Conservation (phyloP, 208 protist species). For the Blechomonas ayalai region DNA sequence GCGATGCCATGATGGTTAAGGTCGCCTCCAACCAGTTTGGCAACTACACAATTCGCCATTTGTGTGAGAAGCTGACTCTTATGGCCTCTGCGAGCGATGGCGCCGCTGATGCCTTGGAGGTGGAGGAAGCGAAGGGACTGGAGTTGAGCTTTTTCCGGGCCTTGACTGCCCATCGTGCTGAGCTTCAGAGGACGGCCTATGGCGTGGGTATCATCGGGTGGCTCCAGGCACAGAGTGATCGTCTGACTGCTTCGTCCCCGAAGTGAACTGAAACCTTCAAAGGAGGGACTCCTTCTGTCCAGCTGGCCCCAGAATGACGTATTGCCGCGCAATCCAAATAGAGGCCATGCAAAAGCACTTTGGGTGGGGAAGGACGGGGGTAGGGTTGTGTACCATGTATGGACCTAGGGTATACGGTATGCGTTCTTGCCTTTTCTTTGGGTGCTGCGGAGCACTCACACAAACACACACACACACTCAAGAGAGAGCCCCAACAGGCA, state of each 20-base stretch:
- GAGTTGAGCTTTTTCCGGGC: slow-evolving; percentile 31
- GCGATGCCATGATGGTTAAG: slow-evolving; percentile 24
- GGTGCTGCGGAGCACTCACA: no score
- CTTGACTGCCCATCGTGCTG: neutral
- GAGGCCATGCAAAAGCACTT: no score
- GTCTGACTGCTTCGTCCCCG: neutral
- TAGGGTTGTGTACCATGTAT: no score
- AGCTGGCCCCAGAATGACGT: no score
- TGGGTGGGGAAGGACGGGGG: no score
- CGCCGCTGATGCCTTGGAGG: slow-evolving; percentile 14
- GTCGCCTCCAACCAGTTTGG: slow-evolving; percentile 55
- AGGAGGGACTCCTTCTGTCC: no score
- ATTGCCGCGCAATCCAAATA: no score
- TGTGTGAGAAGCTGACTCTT: slow-evolving; percentile 47
- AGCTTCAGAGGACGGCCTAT: neutral
- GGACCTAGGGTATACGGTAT: no score
- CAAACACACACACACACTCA: no score
- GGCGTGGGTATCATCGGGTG: neutral
- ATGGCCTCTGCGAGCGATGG: slow-evolving; percentile 23
- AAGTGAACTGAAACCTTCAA: neutral
- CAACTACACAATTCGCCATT: slow-evolving; percentile 70
- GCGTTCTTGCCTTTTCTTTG: no score
- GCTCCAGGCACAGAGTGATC: neutral
- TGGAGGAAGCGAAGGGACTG: slow-evolving; percentile 25
- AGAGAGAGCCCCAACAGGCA: no score